phyloP scores from a whole-genome alignment of 106 monocot species.

The Apostasia shenzhenica region DNA sequence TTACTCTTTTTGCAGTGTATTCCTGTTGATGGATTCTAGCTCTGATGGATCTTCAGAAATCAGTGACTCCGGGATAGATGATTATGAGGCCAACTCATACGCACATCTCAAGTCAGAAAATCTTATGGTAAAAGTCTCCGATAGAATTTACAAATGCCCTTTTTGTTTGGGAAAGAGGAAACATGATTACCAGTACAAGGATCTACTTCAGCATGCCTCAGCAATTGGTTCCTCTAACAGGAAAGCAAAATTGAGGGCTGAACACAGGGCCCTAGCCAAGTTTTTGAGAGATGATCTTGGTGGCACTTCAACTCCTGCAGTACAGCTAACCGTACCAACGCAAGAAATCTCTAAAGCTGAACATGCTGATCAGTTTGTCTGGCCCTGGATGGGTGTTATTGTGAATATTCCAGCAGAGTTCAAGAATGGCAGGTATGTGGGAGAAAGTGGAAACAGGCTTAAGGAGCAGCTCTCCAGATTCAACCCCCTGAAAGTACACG shows the following conservation, averaged over 20 bases:
- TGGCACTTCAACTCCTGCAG: background rate
- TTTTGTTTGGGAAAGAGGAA: slow-evolving; percentile 63
- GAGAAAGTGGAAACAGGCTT: slow-evolving; percentile 10
- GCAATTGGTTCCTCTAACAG: slow-evolving; percentile 41
- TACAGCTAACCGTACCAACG: background rate
- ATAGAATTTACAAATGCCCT: slow-evolving; percentile 46
- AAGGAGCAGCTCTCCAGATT: slow-evolving; percentile 21
- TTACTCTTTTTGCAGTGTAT: background rate
- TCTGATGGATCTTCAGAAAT: slow-evolving; percentile 33
- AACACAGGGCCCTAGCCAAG: slow-evolving; percentile 45
- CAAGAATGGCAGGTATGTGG: slow-evolving; percentile 35
- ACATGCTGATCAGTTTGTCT: slow-evolving; percentile 42
- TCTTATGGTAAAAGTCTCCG: slow-evolving; percentile 7
- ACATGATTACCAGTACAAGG: slow-evolving; percentile 48
- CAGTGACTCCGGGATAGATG: slow-evolving; percentile 46
- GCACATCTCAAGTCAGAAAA: slow-evolving; percentile 24
- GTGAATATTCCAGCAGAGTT: slow-evolving; percentile 21
- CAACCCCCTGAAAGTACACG: slow-evolving; percentile 20
- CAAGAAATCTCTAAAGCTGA: background rate
- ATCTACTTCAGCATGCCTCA: slow-evolving; percentile 46
- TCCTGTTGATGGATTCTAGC: slow-evolving; percentile 1
- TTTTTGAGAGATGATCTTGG: slow-evolving; percentile 26
- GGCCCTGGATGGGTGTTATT: slow-evolving; percentile 61
- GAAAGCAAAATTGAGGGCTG: slow-evolving; percentile 17
- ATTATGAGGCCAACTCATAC: slow-evolving; percentile 30